These are phyloP conservation scores for Candida chauliodis DNA, from an alignment of 805 yeast species.

Conservation along the genomic window DNA sequence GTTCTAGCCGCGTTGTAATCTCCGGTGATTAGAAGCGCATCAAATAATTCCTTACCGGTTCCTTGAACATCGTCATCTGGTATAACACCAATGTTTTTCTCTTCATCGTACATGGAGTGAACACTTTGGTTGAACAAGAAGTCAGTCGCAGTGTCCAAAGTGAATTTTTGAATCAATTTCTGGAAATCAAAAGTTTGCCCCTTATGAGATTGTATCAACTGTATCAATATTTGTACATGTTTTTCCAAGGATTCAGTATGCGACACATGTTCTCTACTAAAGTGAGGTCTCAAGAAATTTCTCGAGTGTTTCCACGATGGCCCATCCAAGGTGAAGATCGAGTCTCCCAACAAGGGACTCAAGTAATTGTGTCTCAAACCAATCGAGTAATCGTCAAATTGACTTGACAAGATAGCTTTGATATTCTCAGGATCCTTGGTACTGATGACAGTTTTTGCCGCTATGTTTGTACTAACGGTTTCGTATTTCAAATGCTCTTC, in stretches of 20 bases:
- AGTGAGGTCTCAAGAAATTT: slow-evolving; percentile 42
- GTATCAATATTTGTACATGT: slow-evolving; percentile 32
- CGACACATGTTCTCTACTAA: slow-evolving; percentile 41
- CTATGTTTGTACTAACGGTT: background rate
- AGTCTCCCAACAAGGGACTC: slow-evolving; percentile 38
- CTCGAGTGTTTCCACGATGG: slow-evolving; percentile 42
- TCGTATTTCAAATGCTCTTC: background rate
- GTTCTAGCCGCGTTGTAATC: background rate
- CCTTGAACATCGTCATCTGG: slow-evolving; percentile 5
- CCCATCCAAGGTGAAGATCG: slow-evolving; percentile 42
- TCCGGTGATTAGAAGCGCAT: slow-evolving; percentile 15
- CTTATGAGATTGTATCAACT: slow-evolving; percentile 23
- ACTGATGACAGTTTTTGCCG: background rate
- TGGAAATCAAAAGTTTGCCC: slow-evolving; percentile 35
- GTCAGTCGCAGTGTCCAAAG: slow-evolving; percentile 40
- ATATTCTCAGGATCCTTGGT: slow-evolving; percentile 38
- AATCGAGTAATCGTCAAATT: slow-evolving; percentile 36
- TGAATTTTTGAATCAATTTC: slow-evolving; percentile 33
- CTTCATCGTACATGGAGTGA: slow-evolving; percentile 20
- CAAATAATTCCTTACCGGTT: slow-evolving; percentile 24
- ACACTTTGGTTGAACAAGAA: slow-evolving; percentile 40
- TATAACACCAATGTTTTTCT: background rate
- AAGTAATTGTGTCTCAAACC: slow-evolving; percentile 36
- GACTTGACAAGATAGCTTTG: slow-evolving; percentile 38
- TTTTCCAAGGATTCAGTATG: slow-evolving; percentile 39